Conservation (phyloP, 371 early-diverging fungal species). For the Haplosporangium sp. region DNA sequence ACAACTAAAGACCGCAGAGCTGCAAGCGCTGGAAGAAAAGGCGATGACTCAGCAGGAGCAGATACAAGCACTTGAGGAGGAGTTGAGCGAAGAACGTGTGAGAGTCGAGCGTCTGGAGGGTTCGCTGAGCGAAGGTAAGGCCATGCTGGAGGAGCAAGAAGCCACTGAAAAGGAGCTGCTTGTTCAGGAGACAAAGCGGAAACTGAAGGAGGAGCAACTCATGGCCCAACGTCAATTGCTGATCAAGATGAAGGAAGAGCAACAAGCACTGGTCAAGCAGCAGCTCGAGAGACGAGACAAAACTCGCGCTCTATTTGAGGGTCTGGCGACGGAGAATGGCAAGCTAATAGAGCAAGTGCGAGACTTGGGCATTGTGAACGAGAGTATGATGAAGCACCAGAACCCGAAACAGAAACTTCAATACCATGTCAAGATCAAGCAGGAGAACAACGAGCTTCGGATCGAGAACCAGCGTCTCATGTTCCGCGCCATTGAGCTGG, state of each 20-base stretch:
- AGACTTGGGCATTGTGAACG: slow-evolving; percentile 46
- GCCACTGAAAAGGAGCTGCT: slow-evolving; percentile 21
- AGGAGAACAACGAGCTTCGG: slow-evolving; percentile 59
- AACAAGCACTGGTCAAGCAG: slow-evolving; percentile 29
- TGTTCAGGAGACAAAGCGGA: slow-evolving; percentile 28
- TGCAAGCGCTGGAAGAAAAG: slow-evolving; percentile 44
- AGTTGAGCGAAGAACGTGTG: slow-evolving; percentile 27
- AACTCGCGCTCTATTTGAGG: slow-evolving; percentile 48
- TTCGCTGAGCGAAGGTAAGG: slow-evolving; percentile 34
- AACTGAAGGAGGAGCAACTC: slow-evolving; percentile 47
- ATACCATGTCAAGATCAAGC: slow-evolving; percentile 61
- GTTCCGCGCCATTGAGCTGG: slow-evolving; percentile 52
- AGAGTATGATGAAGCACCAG: slow-evolving; percentile 57
- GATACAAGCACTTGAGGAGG: slow-evolving; percentile 43
- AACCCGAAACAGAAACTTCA: slow-evolving; percentile 59
- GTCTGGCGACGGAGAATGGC: slow-evolving; percentile 56
- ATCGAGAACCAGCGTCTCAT: slow-evolving; percentile 54
- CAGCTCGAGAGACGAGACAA: slow-evolving; percentile 41
- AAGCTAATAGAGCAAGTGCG: slow-evolving; percentile 56
- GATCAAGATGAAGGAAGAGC: slow-evolving; percentile 49
- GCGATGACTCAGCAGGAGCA: slow-evolving; percentile 38
- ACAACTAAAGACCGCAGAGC: slow-evolving; percentile 32
- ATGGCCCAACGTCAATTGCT: slow-evolving; percentile 38
- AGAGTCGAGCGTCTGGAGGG: slow-evolving; percentile 34
- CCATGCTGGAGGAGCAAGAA: slow-evolving; percentile 33